phyloP scores from a whole-genome alignment of 139 green algal species.

The Microglena sp. region DNA sequence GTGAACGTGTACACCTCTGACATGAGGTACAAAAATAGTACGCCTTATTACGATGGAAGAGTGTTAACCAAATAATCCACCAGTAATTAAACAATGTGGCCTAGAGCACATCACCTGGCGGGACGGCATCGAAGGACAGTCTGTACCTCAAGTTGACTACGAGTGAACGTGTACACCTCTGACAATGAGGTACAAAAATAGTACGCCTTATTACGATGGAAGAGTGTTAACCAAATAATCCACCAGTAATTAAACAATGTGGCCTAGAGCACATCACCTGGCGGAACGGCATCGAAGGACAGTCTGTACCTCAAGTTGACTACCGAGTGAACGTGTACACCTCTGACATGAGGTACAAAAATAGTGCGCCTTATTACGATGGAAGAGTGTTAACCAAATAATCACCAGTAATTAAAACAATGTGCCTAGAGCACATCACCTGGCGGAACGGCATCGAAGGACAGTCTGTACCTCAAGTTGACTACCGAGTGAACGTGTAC shows the following conservation, averaged over 20 bases:
- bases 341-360: conserved; percentile 23
- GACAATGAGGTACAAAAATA: too few relatives aligned
- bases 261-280: too few relatives aligned
- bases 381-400: conserved; percentile 1
- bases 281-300: too few relatives aligned
- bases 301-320: conserved; percentile 19
- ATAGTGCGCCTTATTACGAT: neutral
- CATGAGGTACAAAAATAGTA: conserved; percentile 15
- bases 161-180: too few relatives aligned
- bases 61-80: neutral
- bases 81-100: neutral
- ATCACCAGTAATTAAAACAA: neutral
- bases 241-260: neutral
- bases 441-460: too few relatives aligned
- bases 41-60: neutral
- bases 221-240: neutral
- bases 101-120: too few relatives aligned
- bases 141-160: too few relatives aligned
- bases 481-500: too few relatives aligned
- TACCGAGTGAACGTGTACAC: conserved; percentile 30
- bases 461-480: too few relatives aligned
- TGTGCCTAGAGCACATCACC: too few relatives aligned
- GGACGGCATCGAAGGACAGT: too few relatives aligned
- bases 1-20: conserved; percentile 31
- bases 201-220: too few relatives aligned